Base-by-base conservation (phyloP, 2,329 filamentous ascomycete genomes). In the Stagonosporopsis vannaccii region DNA sequence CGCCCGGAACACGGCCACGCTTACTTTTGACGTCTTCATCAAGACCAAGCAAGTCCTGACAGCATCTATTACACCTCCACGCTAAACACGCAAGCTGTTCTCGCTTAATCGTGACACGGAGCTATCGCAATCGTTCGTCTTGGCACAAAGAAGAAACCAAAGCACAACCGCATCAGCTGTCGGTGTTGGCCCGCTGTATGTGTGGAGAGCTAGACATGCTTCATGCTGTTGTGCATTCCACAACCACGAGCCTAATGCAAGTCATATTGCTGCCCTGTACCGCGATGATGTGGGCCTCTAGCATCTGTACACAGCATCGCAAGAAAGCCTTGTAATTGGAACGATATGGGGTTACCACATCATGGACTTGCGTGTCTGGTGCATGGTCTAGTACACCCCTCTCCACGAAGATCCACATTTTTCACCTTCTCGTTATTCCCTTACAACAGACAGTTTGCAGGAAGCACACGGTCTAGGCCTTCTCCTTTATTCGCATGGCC, bases 241-340 rank as follows among this genome's bases (percentile, higher is more conserved):
- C 35, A 11, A 28, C 17, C 41, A 23, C 42, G 13, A 11, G 20
- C 19, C 30, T 52, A 43, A 46, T 48, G 54, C 48, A 1, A 33
- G 54, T 48, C 54, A 57, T 47, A 13, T 22, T 42, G 35, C 26
- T 47, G 35, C 23, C 12, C 43, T 43, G 17, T 37, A 44, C 30
- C 47, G 42, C 40, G n/a, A 17, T 46, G 48, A 22, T 46, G 17
- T 39, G 41, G 32, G 19, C 25, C 20, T 49, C 19, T 19, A 33
- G 39, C 7, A 28, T 23, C 28, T 15, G 22, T 23, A 40, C 41
- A 42, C 35, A 39, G 15, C 51, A 33, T 36, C 20, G 35, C 1
- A 22, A 19, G 11, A 32, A 13, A 13, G 45, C 22, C 39, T 23
- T 26, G 4, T 33, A n/a, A 36, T 41, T 33, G 35, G 41, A 28